Conservation (phyloP, 2,329 filamentous ascomycete species). For the Curvularia eragrostidis region DNA sequence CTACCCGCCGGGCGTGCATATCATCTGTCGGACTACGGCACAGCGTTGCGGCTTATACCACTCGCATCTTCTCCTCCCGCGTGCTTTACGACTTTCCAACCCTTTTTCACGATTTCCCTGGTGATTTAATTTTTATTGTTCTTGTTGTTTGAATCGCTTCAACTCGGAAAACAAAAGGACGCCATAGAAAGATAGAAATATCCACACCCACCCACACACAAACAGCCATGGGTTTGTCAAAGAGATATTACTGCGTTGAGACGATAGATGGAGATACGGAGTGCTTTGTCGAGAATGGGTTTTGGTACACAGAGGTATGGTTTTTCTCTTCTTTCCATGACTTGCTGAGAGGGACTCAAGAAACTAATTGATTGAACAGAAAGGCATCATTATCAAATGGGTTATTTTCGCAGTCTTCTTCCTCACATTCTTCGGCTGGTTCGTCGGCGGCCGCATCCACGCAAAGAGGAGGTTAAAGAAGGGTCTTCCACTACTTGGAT, state of each 20-base stretch:
- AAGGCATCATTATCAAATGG: slow-evolving; percentile 73
- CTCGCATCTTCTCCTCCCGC: slow-evolving; percentile 1
- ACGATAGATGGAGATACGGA: slow-evolving; percentile 33
- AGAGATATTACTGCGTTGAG: slow-evolving; percentile 41
- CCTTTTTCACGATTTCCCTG: neutral
- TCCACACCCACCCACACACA: too few species aligned
- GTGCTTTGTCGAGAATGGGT: slow-evolving; percentile 41
- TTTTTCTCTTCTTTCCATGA: too few species aligned
- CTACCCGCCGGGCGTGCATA: slow-evolving; percentile 8
- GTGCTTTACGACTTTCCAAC: neutral
- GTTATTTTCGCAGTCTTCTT: slow-evolving; percentile 70
- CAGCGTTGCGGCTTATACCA: slow-evolving; percentile 13
- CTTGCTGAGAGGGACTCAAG: neutral
- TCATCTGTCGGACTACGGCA: slow-evolving; percentile 7
- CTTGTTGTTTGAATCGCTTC: neutral
- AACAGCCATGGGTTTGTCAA: slow-evolving; percentile 35
- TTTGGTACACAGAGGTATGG: slow-evolving; percentile 45
- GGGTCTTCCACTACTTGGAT: slow-evolving; percentile 69
- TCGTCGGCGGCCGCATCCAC: slow-evolving; percentile 73
- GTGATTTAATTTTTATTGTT: neutral
- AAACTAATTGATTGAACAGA: slow-evolving; percentile 51
- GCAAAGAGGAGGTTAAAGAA: slow-evolving; percentile 70
- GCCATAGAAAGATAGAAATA: slow-evolving; percentile 6
- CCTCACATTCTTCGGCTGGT: slow-evolving; percentile 64
- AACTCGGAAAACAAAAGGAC: neutral